Percentiles rank a stretch among this genome's conserved stretches.
Evolutionary conservation across 805 yeast species (phyloP).

Genomic region (Wickerhamomyces ciferrii): DNA sequence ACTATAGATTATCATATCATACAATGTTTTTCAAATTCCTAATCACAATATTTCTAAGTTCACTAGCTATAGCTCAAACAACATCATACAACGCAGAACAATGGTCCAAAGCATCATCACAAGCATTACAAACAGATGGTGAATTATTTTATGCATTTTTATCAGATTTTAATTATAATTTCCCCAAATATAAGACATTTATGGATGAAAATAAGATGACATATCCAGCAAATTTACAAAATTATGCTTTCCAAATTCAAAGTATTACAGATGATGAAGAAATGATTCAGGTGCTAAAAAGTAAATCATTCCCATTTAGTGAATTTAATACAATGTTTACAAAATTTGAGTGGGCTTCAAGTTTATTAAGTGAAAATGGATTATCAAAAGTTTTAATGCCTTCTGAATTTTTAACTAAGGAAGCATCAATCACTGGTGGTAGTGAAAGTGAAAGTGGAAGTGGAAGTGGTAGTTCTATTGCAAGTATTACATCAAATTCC

Average conservation of each 20-base stretch:
- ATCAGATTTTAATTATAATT: slow-evolving; percentile 13
- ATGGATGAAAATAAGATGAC: slow-evolving; percentile 20
- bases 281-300: slow-evolving; percentile 21
- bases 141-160: slow-evolving; percentile 15
- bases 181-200: slow-evolving; percentile 11
- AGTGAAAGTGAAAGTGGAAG: neutral
- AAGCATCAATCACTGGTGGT: neutral
- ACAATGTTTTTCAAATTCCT: neutral
- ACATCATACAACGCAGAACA: slow-evolving; percentile 7
- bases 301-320: slow-evolving; percentile 27
- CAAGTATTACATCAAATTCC: neutral
- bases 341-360: slow-evolving; percentile 16
- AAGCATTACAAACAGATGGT: slow-evolving; percentile 16
- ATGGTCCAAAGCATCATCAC: slow-evolving; percentile 14
- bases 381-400: slow-evolving; percentile 17
- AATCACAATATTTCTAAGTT: slow-evolving; percentile 1
- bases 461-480: neutral
- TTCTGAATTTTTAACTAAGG: slow-evolving; percentile 13
- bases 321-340: slow-evolving; percentile 31
- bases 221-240: slow-evolving; percentile 28
- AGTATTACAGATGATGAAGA: slow-evolving; percentile 20
- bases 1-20: neutral
- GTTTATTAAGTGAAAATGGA: slow-evolving; percentile 11
- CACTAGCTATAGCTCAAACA: slow-evolving; percentile 2
- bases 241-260: slow-evolving; percentile 27